Evolutionary conservation across 768 basidiomycete species (phyloP), one percentile per base, ranked within the genome.

Genomic region (Pleurotus ostreatus): DNA sequence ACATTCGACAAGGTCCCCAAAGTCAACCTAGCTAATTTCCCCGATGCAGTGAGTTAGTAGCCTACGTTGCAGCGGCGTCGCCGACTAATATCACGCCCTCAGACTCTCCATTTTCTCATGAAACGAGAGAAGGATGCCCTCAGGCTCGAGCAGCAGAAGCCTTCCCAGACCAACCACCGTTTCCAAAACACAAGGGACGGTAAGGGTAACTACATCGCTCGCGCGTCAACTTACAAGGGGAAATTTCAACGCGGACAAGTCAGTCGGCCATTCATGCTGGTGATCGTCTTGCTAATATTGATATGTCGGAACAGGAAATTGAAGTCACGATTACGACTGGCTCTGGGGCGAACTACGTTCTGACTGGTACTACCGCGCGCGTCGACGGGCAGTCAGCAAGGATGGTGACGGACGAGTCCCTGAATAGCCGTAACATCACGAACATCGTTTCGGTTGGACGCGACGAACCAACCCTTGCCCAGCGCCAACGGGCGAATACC

Each of bases 391-490:
- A 51, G 40, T 46, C 55, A 8, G 37, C 49, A 8, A 45, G 58
- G 59, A 69, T 9, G 54, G 55, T 6, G 58, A 64, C 59, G 55
- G 60, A 13, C 59, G 58, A 40, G 61, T 54, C 55, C 75, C 49
- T 55, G 66, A 68, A 62, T 73, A 57, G 66, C 70, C 65, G 1
- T 40, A 20, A 52, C 13, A 68, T 82, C 25, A 54, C 62, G 0
- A 65, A 65, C 5, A 71, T 89, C 20, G 77, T 69, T 20, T 74
- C 85, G 7, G 72, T 75, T 59, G 86, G 85, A 0, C 76, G 74
- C 34, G 84, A 79, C 40, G 77, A 71, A 39, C 80, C 79, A 1
- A 90, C 88, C 3, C 65, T 61, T 18, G 86, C 89, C 23, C 86
- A 89, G 58, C 67, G 68, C 3, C 71, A 76, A 46, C 76, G 75